Evolutionary conservation across 2,329 filamentous ascomycete genomes (phyloP), one percentile per base, ranked within the genome.

Genomic region (Claviceps fusiformis): DNA sequence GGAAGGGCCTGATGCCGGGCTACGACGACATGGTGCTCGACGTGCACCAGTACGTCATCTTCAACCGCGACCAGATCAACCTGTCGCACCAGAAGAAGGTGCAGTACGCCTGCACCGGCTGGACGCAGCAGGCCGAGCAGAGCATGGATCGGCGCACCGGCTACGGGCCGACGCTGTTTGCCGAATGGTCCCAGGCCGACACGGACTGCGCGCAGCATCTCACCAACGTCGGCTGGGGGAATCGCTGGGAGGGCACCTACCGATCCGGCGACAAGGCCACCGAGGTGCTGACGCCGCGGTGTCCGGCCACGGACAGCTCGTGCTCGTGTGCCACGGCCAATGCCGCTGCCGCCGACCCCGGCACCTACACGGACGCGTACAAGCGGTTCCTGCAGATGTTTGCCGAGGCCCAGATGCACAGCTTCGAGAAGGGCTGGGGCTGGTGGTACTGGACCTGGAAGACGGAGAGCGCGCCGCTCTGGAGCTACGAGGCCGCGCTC

Each of bases 391-490:
- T 98, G 59, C 80, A 81, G 60, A 88, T 87, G 71, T 97, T 97
- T 71, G 93, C 93, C 6, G 86, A 95, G 71, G 93, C 91, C 54
- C 93, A 98, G 73, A 98, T 98, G 89, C 78, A 85, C 62, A 88
- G 85, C 57, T 98, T 97, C 65, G 92, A 97, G 70, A 83, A 85
- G 59, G 89, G 88, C 6, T 93, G 87, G 85, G 93, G 93, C 51
- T 98, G 93, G 93, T 96, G 95, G 73, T 98, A 98, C 72, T 98
- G 93, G 93, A 97, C 91, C 39, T 95, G 93, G 92, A 82, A 90
- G 71, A 95, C 92, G 35, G 92, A 97, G 74, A 77, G 72, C 60
- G 84, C 87, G 51, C 76, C 83, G 57, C 89, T 96, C 72, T 98
- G 93, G 93, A 95, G 90, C 68, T 95, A 93, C 74, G 83, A 91